Evolutionary conservation across 2,329 filamentous ascomycete genomes (phyloP).

Genomic region (Cladorrhinum sp.): DNA sequence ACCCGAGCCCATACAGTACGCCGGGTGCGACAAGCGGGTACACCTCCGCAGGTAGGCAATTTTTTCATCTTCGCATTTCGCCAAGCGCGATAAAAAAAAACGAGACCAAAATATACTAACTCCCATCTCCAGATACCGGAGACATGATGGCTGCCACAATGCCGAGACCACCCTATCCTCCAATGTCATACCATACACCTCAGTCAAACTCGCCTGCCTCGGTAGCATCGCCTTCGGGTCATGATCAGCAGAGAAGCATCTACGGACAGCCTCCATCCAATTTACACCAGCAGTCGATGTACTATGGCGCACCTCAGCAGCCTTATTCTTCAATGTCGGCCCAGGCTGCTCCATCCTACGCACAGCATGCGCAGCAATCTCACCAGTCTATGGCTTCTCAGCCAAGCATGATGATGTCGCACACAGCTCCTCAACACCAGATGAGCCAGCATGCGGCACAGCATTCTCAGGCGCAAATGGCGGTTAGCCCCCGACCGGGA

Average conservation of each 20-base stretch:
- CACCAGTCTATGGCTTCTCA: slow-evolving; percentile 62
- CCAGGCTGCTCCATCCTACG: slow-evolving; percentile 59
- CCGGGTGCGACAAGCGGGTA: slow-evolving; percentile 80
- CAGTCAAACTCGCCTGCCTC: slow-evolving; percentile 94
- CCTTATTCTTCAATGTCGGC: slow-evolving; percentile 66
- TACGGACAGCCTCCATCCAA: slow-evolving; percentile 79
- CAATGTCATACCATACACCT: slow-evolving; percentile 87
- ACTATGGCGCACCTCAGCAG: slow-evolving; percentile 59
- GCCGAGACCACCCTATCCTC: slow-evolving; percentile 80
- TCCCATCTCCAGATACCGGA: slow-evolving; percentile 47
- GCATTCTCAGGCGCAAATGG: slow-evolving; percentile 54
- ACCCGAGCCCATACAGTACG: slow-evolving; percentile 75
- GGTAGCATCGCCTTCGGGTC: slow-evolving; percentile 81
- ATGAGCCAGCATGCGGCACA: slow-evolving; percentile 59
- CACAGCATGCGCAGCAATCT: slow-evolving; percentile 54
- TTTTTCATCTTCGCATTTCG: slow-evolving; percentile 7
- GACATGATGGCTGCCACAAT: slow-evolving; percentile 67
- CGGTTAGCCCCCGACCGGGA: slow-evolving; percentile 57
- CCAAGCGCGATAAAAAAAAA: background rate
- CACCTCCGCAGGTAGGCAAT: slow-evolving; percentile 73
- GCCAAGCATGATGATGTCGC: slow-evolving; percentile 65
- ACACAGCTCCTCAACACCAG: slow-evolving; percentile 54
- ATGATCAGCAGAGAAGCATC: slow-evolving; percentile 85
- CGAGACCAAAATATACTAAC: slow-evolving; percentile 11
- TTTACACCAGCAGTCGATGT: slow-evolving; percentile 78